Conservation (phyloP, 192 early-diverging fungal genomes). For the Coemansia guatemalensis region DNA sequence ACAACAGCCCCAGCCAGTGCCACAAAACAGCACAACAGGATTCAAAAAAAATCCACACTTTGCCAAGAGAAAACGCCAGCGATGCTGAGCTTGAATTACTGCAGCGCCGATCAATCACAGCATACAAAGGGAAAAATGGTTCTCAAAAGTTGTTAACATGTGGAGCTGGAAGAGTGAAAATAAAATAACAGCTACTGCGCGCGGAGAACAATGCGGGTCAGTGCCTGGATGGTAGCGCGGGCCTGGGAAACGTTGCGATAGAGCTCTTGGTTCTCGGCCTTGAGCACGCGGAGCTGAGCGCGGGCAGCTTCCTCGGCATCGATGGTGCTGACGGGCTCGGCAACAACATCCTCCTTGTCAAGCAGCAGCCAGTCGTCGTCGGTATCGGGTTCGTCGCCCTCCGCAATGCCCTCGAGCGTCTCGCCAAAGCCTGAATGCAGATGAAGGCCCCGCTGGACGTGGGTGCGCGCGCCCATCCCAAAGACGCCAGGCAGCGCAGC, state of each 20-base stretch:
- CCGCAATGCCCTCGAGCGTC: constrained; percentile 9
- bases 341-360: constrained; percentile 1
- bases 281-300: constrained; percentile 8
- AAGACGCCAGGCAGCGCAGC: not conserved
- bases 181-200: constrained; percentile 4
- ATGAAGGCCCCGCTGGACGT: not conserved
- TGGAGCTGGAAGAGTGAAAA: not conserved
- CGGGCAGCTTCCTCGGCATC: constrained; percentile 6
- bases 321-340: not conserved
- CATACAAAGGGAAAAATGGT: too few species aligned
- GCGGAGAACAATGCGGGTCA: constrained; percentile 18
- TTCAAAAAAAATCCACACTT: too few species aligned
- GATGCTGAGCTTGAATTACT: too few species aligned
- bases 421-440: constrained; percentile 3
- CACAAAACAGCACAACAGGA: too few species aligned
- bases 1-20: too few species aligned
- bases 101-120: too few species aligned
- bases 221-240: constrained; percentile 13
- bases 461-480: not conserved
- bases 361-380: constrained; percentile 29
- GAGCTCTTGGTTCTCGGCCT: constrained; percentile 21
- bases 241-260: constrained; percentile 9
- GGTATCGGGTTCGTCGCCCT: constrained; percentile 5
- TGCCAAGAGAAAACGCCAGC: too few species aligned
- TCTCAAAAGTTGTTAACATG: too few species aligned